Evolutionary conservation across 2,329 filamentous ascomycete species (phyloP).

Genomic region (Ascocoryne sarcoides): DNA sequence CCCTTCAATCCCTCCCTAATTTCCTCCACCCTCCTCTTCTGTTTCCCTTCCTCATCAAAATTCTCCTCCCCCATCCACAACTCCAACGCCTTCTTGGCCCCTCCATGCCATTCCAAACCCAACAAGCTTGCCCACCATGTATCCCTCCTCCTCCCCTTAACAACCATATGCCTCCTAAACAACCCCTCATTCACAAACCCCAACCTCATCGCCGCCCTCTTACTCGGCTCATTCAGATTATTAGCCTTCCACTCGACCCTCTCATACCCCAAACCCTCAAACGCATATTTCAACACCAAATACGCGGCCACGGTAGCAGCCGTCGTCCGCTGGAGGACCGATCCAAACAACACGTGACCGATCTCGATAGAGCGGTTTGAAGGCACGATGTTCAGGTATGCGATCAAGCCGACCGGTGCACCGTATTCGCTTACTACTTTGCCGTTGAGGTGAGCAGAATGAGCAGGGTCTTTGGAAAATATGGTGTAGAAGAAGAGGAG

Average conservation of each 20-base stretch:
- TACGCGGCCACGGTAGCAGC: constrained; percentile 50
- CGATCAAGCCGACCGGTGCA: constrained; percentile 33
- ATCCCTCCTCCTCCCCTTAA: constrained; percentile 48
- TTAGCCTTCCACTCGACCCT: constrained; percentile 60
- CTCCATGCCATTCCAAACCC: constrained; percentile 55
- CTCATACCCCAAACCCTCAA: constrained; percentile 45
- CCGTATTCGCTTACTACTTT: neutral
- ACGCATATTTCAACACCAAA: constrained; percentile 43
- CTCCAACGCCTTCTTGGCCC: constrained; percentile 40
- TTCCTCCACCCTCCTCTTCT: constrained; percentile 36
- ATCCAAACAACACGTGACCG: constrained; percentile 45
- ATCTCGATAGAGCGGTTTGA: constrained; percentile 46
- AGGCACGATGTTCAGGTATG: constrained; percentile 38
- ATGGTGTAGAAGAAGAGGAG: constrained; percentile 38
- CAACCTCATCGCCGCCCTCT: constrained; percentile 44
- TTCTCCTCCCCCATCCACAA: constrained; percentile 29
- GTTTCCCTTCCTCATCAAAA: constrained; percentile 39
- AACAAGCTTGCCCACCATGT: constrained; percentile 52
- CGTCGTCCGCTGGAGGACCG: constrained; percentile 41
- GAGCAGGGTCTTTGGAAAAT: constrained; percentile 18
- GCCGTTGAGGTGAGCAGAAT: neutral
- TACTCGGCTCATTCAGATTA: constrained; percentile 43
- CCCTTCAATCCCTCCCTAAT: neutral
- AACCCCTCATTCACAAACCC: constrained; percentile 52
- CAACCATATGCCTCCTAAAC: constrained; percentile 53